Conservation (phyloP, 805 yeast species). For the Starmerella bombicola region DNA sequence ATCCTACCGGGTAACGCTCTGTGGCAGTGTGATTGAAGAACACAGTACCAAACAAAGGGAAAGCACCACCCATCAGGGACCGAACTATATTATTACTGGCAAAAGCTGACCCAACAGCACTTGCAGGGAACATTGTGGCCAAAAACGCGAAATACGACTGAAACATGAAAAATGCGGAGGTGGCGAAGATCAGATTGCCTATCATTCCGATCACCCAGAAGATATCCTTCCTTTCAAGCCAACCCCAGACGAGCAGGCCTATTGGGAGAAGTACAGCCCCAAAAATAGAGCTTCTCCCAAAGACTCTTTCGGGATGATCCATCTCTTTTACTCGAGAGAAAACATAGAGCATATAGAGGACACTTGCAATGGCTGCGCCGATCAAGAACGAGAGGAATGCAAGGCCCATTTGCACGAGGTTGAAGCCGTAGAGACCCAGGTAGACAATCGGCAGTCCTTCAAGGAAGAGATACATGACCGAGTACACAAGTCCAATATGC, state of each 20-base stretch:
- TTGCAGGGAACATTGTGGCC: constrained; percentile 37
- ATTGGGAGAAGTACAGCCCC: constrained; percentile 36
- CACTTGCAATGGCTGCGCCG: constrained; percentile 35
- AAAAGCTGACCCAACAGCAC: constrained; percentile 43
- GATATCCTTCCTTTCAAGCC: constrained; percentile 39
- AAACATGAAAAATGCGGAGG: constrained; percentile 37
- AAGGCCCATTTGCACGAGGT: constrained; percentile 36
- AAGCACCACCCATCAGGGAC: constrained; percentile 41
- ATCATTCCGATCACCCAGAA: constrained; percentile 43
- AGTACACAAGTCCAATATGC: constrained; percentile 42
- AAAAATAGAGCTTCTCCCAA: constrained; percentile 28
- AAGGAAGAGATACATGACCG: constrained; percentile 43
- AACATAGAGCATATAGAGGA: constrained; percentile 9
- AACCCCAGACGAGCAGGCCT: constrained; percentile 47
- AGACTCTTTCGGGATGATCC: constrained; percentile 1
- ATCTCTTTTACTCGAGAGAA: constrained; percentile 1
- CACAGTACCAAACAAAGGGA: constrained; percentile 50
- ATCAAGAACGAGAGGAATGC: constrained; percentile 37
- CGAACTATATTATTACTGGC: constrained; percentile 46
- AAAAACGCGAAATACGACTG: constrained; percentile 43
- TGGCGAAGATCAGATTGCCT: constrained; percentile 34
- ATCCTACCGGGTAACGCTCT: constrained; percentile 43
- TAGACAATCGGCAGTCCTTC: constrained; percentile 52
- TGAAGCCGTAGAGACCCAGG: constrained; percentile 35
- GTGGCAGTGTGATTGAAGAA: constrained; percentile 37